Base-by-base conservation (phyloP, 2,329 filamentous ascomycete species). In the Sporothrix humicola region DNA sequence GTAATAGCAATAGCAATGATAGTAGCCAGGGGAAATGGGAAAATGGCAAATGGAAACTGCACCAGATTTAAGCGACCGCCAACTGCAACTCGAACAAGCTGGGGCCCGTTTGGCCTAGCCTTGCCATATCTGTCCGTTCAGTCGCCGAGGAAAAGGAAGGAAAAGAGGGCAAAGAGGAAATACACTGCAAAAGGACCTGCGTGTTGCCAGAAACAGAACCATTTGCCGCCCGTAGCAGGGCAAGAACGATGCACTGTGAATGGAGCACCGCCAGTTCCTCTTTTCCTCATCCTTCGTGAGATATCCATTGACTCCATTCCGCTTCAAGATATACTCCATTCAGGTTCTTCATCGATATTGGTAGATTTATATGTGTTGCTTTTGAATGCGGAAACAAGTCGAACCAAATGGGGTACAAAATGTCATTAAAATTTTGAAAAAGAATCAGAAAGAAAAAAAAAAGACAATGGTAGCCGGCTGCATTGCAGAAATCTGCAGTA, bases 151-250 rank as follows among this genome's bases (percentile, higher is more conserved):
- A 42, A 68, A 52, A 52, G 50, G 31, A 37, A 54, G 52, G 52
- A 48, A 48, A 48, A 48, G 46, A 48, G 46, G 46, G 15, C 42
- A 37, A 63, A 42, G 37, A 6, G n/a, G 15, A 50, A 66, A 66
- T 23, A 15, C n/a, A 48, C 23, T 37, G 46, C 17, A 23, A 13
- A 68, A 17, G 44, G 20, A n/a, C 15, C 63, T 56, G 68, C 50
- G 12, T 58, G 69, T 69, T 17, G 44, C 72, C 72, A 56, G 42
- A 73, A 73, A 68, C 63, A 61, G 72, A 59, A 66, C 52, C 52
- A 73, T 73, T 69, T 61, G 54, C 65, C 72, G 72, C 72, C 71
- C n/a, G 56, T n/a, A 23, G 44, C 20, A 71, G 54, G 23, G 23
- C 20, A 31, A 8, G 52, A 31, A 10, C 15, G 54, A 59, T 59